Base-by-base conservation (phyloP, 2,329 filamentous ascomycete genomes). In the Penicillium nordicum region DNA sequence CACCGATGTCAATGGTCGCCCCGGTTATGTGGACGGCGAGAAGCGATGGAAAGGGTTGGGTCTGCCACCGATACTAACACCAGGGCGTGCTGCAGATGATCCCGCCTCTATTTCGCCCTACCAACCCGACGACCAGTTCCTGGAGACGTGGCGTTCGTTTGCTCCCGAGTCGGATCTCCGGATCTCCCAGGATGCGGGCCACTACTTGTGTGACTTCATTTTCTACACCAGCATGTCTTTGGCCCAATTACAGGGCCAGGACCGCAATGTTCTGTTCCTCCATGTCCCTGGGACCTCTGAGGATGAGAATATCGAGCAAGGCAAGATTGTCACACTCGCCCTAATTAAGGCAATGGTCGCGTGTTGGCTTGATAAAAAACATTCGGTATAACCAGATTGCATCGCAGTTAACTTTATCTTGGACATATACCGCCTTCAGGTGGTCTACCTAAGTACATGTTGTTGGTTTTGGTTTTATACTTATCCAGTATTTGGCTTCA, bases 161-260 rank as follows among this genome's bases (percentile, higher is more conserved):
- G 63, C 65, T 4, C 67, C 74, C 7, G 66, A 60, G 2, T 61
- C 68, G 12, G 76, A 79, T 58, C 64, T 80, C 8, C 80, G 84
- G 32, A 76, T 88, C 38, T 90, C 87, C 0, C 81, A 85, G 42
- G 86, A 92, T 62, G 84, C 89, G 0, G 89, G 89, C 3, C 82
- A 81, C 21, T 92, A 88, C 70, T 78, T 92, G 16, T 92, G 89
- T 73, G 89, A 92, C 69, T 92, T 89, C 67, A 90, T 88, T 63
- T 90, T 88, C 72, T 91, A 85, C 72, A 85, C 84, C 7, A 88
- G 85, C 58, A 71, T 91, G 63, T 79, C 87, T 5, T 59, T 66
- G 41, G 73, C 72, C 16, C 58, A 63, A 16, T 65, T 62, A 55
- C 66, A 70, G 41, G 66, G 69, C 3, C 63, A 66, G 23, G 65